Evolutionary conservation across 164 flowering plant genomes (phyloP).

Genomic region (Piper betle): DNA sequence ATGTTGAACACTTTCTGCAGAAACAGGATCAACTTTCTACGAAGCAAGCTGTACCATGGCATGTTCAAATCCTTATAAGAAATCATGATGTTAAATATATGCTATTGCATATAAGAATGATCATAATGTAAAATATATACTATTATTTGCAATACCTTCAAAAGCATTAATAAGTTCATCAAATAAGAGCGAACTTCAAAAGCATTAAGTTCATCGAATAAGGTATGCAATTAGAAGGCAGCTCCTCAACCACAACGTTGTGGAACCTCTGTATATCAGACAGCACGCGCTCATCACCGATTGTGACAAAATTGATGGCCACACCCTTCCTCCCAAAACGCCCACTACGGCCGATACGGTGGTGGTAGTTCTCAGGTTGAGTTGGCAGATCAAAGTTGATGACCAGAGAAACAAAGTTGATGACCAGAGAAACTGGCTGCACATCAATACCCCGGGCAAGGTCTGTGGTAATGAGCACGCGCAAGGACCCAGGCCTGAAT

Average conservation of each 20-base stretch:
- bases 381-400: conserved; percentile 61
- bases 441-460: conserved; percentile 67
- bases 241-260: conserved; percentile 51
- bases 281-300: conserved; percentile 48
- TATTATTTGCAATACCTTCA: too few species aligned
- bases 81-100: too few species aligned
- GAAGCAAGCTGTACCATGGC: too few species aligned
- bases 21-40: too few species aligned
- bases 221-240: conserved; percentile 63
- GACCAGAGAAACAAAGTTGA: conserved; percentile 54
- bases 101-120: too few species aligned
- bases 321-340: conserved; percentile 67
- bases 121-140: too few species aligned
- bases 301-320: conserved; percentile 49
- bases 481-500: conserved; percentile 55
- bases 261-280: conserved; percentile 57
- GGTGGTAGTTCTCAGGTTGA: conserved; percentile 62
- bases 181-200: too few species aligned
- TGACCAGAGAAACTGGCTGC: conserved; percentile 60
- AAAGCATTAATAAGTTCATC: too few species aligned
- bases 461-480: conserved; percentile 58
- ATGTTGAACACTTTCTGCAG: too few species aligned
- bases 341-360: conserved; percentile 62
- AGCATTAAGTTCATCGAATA: conserved; percentile 20
- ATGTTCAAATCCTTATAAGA: too few species aligned